Base-by-base conservation (phyloP, 164 flowering plant species). In the Chimonanthus praecox region DNA sequence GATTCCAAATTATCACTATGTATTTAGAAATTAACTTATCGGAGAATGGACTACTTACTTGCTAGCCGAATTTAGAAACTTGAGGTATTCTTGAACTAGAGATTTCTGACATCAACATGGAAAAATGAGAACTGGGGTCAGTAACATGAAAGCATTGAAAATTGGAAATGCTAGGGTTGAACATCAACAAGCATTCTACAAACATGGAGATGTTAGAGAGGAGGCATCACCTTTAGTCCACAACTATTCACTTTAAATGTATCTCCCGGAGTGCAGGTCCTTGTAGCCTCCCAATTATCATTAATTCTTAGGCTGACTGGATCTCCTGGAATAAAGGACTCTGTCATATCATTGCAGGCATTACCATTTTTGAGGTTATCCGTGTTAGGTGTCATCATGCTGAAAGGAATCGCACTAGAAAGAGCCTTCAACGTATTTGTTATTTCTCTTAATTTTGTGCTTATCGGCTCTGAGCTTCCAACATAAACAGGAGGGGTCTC, bases 21-120 rank as follows among this genome's bases (percentile, higher is more conserved):
- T 15, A 11, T n/a, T 54, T 54, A 10, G 16, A 54, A 54, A 54
- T 54, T 54, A 54, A 11, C 60, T 54, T 54, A 13, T 54, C 60
- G 18, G 18, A 63, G 33, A 6, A 10, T 63, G 33, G 33, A 63
- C 8, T 21, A 81, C 89, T 87, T 79, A 89, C 94, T 87, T 89
- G 89, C 67, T 83, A 45, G 94, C 97, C 44, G 85, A 77, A 72
- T 91, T 91, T 47, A 91, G 45, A 73, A 88, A 83, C 72, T 74
- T 79, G 3, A 91, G 81, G 71, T 75, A 84, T 6, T 84, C 90
- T 49, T 84, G 79, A 51, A 84, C 85, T 71, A 89, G 80, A 10
- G 88, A 82, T 13, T 81, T 72, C 97, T 91, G 87, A 44, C 77
- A 78, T 47, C 58, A 13, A 58, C 49, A 10, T 43, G 13, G 71